Percentiles rank a stretch among this genome's conserved stretches.
These are phyloP conservation scores for Colletotrichum sp. DNA, from an alignment of 2,329 filamentous ascomycete genomes.

Conservation along the genomic window DNA sequence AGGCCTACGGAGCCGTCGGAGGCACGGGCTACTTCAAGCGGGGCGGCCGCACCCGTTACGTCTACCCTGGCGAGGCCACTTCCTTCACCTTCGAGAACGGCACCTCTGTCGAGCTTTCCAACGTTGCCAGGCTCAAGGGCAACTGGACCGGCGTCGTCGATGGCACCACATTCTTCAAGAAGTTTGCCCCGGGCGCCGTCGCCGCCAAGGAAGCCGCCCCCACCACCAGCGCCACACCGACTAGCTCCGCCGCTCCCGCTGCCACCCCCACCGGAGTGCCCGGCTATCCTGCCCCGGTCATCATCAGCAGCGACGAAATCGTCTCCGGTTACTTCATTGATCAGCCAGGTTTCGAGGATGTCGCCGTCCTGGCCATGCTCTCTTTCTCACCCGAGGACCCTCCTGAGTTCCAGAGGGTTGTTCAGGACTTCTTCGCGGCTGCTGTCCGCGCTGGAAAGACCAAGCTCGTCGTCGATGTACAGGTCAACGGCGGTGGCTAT, in stretches of 20 bases:
- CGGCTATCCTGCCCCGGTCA: conserved; percentile 32
- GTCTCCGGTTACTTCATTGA: conserved; percentile 37
- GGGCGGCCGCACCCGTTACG: conserved; percentile 29
- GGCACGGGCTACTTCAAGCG: conserved; percentile 31
- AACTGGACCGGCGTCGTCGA: conserved; percentile 33
- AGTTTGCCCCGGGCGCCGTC: conserved; percentile 28
- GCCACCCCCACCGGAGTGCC: not conserved
- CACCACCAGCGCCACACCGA: not conserved
- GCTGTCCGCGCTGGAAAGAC: conserved; percentile 54
- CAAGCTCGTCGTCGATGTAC: conserved; percentile 66
- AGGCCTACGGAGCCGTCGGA: conserved; percentile 20
- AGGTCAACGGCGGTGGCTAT: conserved; percentile 61
- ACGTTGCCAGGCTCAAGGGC: conserved; percentile 31
- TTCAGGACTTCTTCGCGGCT: conserved; percentile 36
- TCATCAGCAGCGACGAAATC: conserved; percentile 27
- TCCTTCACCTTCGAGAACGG: conserved; percentile 41
- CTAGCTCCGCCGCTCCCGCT: not conserved
- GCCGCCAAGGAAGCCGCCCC: not conserved
- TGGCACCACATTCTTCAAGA: conserved; percentile 34
- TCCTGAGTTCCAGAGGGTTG: conserved; percentile 38
- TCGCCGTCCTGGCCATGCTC: conserved; percentile 32
- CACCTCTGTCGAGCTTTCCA: conserved; percentile 30
- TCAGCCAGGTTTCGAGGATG: conserved; percentile 34
- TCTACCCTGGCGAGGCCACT: conserved; percentile 34
- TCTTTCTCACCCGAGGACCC: conserved; percentile 28